Percentiles rank a stretch among this genome's conserved stretches.
Evolutionary conservation across 2,329 filamentous ascomycete species (phyloP).

Genomic region (Lachnellula suecica): DNA sequence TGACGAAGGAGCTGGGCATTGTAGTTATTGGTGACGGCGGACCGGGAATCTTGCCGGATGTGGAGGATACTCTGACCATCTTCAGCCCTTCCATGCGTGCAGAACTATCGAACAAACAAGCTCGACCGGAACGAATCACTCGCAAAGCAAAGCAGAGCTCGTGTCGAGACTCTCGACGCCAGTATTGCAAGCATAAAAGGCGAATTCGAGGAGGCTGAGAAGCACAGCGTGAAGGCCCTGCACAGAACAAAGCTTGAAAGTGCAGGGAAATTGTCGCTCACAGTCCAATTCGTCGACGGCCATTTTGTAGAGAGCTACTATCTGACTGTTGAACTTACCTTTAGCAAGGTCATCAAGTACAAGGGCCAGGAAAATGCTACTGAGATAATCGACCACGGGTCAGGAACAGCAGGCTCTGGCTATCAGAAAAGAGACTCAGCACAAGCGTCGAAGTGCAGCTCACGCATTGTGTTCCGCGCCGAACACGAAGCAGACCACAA

Average conservation of each 20-base stretch:
- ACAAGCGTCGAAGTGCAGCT: no score
- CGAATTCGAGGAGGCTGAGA: no score
- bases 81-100: no score
- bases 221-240: not conserved
- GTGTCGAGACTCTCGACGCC: no score
- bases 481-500: no score
- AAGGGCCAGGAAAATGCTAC: slow-evolving; percentile 92
- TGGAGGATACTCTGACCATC: slow-evolving; percentile 38
- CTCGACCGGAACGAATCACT: no score
- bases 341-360: slow-evolving; percentile 90
- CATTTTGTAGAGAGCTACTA: slow-evolving; percentile 99
- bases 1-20: slow-evolving; percentile 79
- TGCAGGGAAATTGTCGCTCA: slow-evolving; percentile 93
- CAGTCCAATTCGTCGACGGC: slow-evolving; percentile 94
- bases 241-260: not conserved
- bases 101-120: no score
- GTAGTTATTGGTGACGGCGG: slow-evolving; percentile 70
- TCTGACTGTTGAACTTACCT: slow-evolving; percentile 98
- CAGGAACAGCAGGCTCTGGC: no score
- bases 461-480: no score
- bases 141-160: no score
- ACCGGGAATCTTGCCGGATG: slow-evolving; percentile 39
- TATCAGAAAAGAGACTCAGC: no score
- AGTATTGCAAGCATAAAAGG: no score
- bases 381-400: slow-evolving; percentile 96